Base-by-base conservation (phyloP, 805 yeast genomes). In the Kazachstania taianensis region DNA sequence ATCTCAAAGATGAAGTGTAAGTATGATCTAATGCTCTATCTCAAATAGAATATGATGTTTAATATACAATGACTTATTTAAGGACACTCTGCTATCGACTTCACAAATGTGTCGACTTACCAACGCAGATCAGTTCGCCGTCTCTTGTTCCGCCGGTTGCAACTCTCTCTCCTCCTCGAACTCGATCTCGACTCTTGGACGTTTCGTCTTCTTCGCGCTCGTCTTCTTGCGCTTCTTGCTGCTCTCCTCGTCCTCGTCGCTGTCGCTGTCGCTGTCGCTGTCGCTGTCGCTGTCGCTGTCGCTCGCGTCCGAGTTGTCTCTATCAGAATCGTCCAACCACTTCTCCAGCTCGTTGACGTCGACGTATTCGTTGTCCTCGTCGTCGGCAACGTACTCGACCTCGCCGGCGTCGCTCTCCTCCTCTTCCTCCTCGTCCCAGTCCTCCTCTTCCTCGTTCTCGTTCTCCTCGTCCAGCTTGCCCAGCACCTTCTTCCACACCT, bases 401-500 rank as follows among this genome's bases (percentile, higher is more conserved):
- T 84, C 85, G 26, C 86, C 81, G 35, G 72, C 75, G 43, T 75
- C 81, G 41, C 72, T 65, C 34, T 70, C 73, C 37, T 69, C 70
- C 20, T 65, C 71, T 30, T 66, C 70, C n/a, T n/a, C n/a, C 32
- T 65, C 69, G 32, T 67, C 73, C 32, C 58, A 69, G 39, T 72
- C 70, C 30, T 64, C 67, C 19, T 60, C 66, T 33, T 64, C 63
- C 25, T 62, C 66, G 20, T 65, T 54, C 30, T 69, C 78, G 32
- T 75, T 75, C 41, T 79, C 83, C 33, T 74, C 78, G 43, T 81
- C 89, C 49, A 79, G 81, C 39, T 78, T 78, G 42, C 87, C 86
- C 66, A 92, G 73, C 17, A 92, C 94, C 66, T 78, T 83, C 71
- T 81, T 80, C 98, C 98, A 92, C 41, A 92, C 76, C 63, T 79